phyloP scores from a whole-genome alignment of 371 early-diverging fungal genomes.

The Blakeslea trispora region DNA sequence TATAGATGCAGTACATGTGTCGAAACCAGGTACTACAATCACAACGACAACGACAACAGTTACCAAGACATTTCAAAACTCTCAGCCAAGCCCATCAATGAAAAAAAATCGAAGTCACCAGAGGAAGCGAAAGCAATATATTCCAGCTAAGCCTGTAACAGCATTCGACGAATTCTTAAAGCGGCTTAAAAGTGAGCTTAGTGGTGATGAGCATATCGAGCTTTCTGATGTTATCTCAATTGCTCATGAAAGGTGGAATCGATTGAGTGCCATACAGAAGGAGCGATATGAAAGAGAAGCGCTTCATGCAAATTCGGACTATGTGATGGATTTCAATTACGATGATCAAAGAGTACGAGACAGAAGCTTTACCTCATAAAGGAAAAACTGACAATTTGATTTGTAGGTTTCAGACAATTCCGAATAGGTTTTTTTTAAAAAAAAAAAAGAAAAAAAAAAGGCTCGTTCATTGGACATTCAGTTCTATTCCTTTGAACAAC shows the following conservation, averaged over 20 bases:
- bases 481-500: no score
- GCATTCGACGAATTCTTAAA: constrained; percentile 21
- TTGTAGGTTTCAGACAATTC: no score
- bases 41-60: constrained; percentile 2
- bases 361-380: no score
- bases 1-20: neutral
- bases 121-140: constrained; percentile 15
- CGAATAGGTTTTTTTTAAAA: neutral
- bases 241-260: constrained; percentile 15
- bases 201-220: neutral
- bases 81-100: neutral
- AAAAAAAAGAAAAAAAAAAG: neutral
- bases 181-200: constrained; percentile 4
- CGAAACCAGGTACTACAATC: neutral
- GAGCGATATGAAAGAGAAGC: constrained; percentile 24
- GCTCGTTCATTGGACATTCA: no score
- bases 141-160: constrained; percentile 18
- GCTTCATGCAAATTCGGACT: constrained; percentile 25
- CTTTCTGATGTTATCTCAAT: constrained; percentile 7
- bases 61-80: neutral
- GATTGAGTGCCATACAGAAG: constrained; percentile 7
- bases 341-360: neutral
- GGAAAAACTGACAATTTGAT: no score
- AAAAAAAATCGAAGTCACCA: neutral
- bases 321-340: constrained; percentile 18